phyloP scores from a whole-genome alignment of 768 basidiomycete species.

The Leccinum imitatum region DNA sequence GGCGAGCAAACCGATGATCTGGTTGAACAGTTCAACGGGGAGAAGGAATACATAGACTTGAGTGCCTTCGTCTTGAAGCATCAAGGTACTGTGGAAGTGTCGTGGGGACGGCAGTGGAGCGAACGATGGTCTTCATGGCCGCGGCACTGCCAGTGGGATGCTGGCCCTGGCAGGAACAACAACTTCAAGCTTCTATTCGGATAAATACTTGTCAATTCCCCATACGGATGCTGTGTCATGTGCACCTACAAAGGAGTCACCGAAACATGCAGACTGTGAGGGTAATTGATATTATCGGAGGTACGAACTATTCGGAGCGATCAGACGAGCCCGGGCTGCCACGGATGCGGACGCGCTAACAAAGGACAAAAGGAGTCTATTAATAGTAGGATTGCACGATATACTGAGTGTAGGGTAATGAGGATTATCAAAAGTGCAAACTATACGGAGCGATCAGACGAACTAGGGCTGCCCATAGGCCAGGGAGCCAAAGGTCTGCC shows the following conservation, averaged over 20 bases:
- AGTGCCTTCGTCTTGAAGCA: neutral
- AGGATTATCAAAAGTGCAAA: neutral
- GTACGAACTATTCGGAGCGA: too few relatives aligned
- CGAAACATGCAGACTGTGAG: too few relatives aligned
- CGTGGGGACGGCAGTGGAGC: neutral
- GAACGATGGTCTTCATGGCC: neutral
- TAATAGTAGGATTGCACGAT: neutral
- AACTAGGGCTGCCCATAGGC: slow-evolving; percentile 14
- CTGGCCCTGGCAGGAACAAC: too few relatives aligned
- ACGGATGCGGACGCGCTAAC: too few relatives aligned
- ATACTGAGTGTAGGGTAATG: neutral
- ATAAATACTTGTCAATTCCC: too few relatives aligned
- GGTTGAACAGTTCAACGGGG: slow-evolving; percentile 20
- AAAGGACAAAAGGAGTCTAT: neutral
- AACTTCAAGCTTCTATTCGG: too few relatives aligned
- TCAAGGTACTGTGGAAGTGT: neutral
- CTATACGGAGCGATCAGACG: neutral
- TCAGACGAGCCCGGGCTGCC: too few relatives aligned
- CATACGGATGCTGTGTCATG: too few relatives aligned
- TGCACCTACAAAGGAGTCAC: too few relatives aligned
- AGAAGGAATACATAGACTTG: neutral
- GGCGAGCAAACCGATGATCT: slow-evolving; percentile 15
- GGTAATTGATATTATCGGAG: too few relatives aligned
- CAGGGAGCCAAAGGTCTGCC: neutral
- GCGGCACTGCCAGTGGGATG: neutral